phyloP scores from a whole-genome alignment of 208 protist genomes.

The Wallacemonas sp. region DNA sequence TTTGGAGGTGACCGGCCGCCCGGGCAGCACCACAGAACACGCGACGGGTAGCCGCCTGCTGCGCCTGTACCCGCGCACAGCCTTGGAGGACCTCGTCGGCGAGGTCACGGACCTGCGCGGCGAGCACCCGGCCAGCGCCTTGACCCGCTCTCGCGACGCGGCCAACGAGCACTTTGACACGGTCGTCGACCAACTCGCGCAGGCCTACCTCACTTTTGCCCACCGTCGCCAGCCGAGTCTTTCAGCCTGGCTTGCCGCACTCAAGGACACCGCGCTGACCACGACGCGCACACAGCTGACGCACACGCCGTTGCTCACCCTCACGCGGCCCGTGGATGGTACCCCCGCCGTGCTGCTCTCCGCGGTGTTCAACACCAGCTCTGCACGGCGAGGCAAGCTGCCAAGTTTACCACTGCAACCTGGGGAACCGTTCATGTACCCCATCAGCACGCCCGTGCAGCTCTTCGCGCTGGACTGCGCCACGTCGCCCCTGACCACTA shows the following conservation, averaged over 20 bases:
- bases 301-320: not conserved
- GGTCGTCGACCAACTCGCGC: not conserved
- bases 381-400: slow-evolving; percentile 15
- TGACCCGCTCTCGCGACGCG: not conserved
- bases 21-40: not conserved
- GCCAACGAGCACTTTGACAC: not conserved
- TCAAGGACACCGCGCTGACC: not conserved
- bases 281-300: slow-evolving; percentile 12
- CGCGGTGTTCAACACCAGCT: not conserved
- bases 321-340: slow-evolving; percentile 1
- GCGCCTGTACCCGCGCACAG: not conserved
- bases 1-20: not conserved
- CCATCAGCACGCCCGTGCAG: not conserved
- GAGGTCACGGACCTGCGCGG: not conserved
- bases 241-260: not conserved
- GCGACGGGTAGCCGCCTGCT: not conserved
- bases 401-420: slow-evolving; percentile 48
- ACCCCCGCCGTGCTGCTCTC: not conserved
- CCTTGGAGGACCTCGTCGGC: not conserved
- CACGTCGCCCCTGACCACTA: slow-evolving; percentile 30
- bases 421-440: slow-evolving; percentile 44
- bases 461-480: slow-evolving; percentile 39
- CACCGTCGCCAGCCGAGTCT: not conserved
- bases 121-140: not conserved
- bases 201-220: not conserved